phyloP scores from a whole-genome alignment of 2,329 filamentous ascomycete genomes.

The Hymenoscyphus scutula region DNA sequence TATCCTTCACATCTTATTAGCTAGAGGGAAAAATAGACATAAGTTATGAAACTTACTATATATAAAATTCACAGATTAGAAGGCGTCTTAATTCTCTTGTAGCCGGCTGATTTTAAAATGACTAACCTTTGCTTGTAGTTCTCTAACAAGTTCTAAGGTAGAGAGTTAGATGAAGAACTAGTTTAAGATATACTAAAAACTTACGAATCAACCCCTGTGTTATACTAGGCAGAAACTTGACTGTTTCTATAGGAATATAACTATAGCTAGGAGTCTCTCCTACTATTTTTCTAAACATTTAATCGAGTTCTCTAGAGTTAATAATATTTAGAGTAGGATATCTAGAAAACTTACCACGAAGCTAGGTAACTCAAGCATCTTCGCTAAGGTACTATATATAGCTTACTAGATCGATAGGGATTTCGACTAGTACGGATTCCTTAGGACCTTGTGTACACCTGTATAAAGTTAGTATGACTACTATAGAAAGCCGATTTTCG shows the following conservation, averaged over 20 bases:
- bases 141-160: slow-evolving; percentile 5
- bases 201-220: slow-evolving; percentile 6
- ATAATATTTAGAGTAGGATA: slow-evolving; percentile 4
- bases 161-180: background rate
- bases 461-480: background rate
- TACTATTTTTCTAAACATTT: background rate
- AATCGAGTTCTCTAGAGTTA: slow-evolving; percentile 9
- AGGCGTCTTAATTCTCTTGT: background rate
- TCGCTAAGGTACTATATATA: slow-evolving; percentile 1
- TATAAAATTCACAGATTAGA: background rate
- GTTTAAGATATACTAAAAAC: slow-evolving; percentile 3
- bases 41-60: background rate
- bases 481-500: background rate
- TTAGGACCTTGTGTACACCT: background rate
- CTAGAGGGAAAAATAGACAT: background rate
- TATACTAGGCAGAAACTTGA: slow-evolving; percentile 6
- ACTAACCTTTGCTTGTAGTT: background rate
- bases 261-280: background rate
- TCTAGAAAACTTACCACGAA: slow-evolving; percentile 8
- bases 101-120: background rate
- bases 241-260: background rate
- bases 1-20: slow-evolving; percentile 7
- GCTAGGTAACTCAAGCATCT: slow-evolving; percentile 9
- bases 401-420: slow-evolving; percentile 5
- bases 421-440: background rate